A percentile compares a stretch with the other conserved stretches of the same genome.
Conservation (phyloP, 306 rosid species). For the Ziziphus jujuba region DNA sequence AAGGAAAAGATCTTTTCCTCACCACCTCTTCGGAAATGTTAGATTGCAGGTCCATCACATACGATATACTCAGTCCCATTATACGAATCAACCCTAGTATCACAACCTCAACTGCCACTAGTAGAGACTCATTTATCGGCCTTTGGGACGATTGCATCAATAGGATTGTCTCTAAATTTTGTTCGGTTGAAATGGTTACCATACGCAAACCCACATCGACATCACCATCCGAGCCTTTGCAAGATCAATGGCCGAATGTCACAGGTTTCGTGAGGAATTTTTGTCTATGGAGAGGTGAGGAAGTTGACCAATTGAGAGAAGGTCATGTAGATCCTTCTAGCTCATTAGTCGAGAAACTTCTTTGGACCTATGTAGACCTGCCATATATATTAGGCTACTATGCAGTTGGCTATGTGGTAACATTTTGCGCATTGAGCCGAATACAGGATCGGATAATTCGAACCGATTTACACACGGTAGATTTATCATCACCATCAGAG, state of each 20-base stretch:
- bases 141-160: constrained; percentile 96
- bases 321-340: constrained; percentile 50
- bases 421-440: constrained; percentile 79
- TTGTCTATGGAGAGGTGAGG: constrained; percentile 95
- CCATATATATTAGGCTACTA: constrained; percentile 82
- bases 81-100: constrained; percentile 50
- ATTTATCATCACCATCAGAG: constrained; percentile 51
- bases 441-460: constrained; percentile 46
- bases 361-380: constrained; percentile 72
- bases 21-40: constrained; percentile 47
- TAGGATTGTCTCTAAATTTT: constrained; percentile 54
- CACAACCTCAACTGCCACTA: constrained; percentile 25
- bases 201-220: constrained; percentile 48
- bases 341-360: constrained; percentile 47
- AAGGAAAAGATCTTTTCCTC: constrained; percentile 72
- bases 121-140: constrained; percentile 68
- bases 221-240: constrained; percentile 32
- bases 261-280: constrained; percentile 65
- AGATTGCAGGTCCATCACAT: constrained; percentile 61
- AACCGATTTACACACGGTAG: constrained; percentile 59
- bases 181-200: constrained; percentile 43
- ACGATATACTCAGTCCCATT: constrained; percentile 63
- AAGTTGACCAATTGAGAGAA: constrained; percentile 51
- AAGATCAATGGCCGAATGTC: constrained; percentile 88
- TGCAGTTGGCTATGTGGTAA: constrained; percentile 55